phyloP scores from a whole-genome alignment of 768 basidiomycete species.

The Russula compacta region DNA sequence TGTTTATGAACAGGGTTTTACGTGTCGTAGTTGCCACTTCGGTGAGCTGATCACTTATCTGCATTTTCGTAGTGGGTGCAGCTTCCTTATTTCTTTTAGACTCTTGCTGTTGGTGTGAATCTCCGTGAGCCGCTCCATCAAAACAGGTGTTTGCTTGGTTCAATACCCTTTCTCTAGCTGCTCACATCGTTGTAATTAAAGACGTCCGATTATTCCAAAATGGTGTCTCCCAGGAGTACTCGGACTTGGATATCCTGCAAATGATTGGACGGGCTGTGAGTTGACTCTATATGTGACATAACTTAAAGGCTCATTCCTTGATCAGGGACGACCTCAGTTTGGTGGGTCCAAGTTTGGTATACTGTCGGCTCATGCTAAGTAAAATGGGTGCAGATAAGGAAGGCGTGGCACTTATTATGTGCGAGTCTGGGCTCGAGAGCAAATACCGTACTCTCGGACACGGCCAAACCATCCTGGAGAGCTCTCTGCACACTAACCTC shows the following conservation, averaged over 20 bases:
- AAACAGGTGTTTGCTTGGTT: neutral
- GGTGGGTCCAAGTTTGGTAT: slow-evolving; percentile 34
- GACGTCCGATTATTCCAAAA: slow-evolving; percentile 79
- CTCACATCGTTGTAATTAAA: slow-evolving; percentile 88
- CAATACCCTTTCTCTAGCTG: slow-evolving; percentile 42
- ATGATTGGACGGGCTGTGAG: slow-evolving; percentile 92
- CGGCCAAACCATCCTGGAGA: slow-evolving; percentile 75
- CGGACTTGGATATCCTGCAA: slow-evolving; percentile 88
- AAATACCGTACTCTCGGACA: slow-evolving; percentile 65
- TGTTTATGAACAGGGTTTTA: slow-evolving; percentile 57
- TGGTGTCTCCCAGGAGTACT: slow-evolving; percentile 65
- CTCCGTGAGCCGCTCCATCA: slow-evolving; percentile 48
- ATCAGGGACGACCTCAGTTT: slow-evolving; percentile 85
- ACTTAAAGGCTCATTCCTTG: neutral
- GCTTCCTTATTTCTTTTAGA: slow-evolving; percentile 38
- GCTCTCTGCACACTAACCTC: slow-evolving; percentile 72
- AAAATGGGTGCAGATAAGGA: slow-evolving; percentile 51
- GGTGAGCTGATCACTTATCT: slow-evolving; percentile 34
- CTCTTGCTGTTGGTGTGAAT: slow-evolving; percentile 93
- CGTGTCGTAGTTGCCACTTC: slow-evolving; percentile 76
- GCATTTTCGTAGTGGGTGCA: neutral
- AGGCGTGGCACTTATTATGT: slow-evolving; percentile 77
- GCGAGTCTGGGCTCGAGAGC: slow-evolving; percentile 58
- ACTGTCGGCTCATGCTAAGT: neutral
- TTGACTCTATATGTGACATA: neutral